phyloP scores from a whole-genome alignment of 257 asterid species.

The Anisodus tanguticus region DNA sequence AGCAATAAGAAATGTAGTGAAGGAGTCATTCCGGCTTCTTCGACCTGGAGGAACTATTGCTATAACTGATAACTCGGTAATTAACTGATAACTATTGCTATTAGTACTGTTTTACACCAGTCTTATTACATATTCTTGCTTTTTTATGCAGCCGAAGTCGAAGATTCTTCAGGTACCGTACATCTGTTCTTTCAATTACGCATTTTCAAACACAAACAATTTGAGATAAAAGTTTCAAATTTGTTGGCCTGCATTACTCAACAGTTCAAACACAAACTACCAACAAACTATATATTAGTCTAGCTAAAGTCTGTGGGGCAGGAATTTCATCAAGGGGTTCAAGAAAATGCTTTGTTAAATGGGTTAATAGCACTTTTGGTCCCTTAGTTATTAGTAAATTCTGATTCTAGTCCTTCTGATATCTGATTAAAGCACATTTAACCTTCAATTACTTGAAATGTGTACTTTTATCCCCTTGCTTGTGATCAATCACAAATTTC shows the following conservation, averaged over 20 bases:
- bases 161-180: constrained; percentile 98
- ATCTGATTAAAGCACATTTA: too few relatives aligned
- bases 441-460: too few relatives aligned
- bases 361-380: too few relatives aligned
- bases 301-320: not conserved
- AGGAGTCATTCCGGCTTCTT: constrained; percentile 78
- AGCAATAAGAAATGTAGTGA: constrained; percentile 75
- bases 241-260: not conserved
- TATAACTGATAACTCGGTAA: constrained; percentile 83
- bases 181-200: not conserved
- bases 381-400: too few relatives aligned
- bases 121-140: constrained; percentile 15
- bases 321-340: not conserved
- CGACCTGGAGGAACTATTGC: constrained; percentile 95
- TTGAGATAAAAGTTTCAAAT: not conserved
- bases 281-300: not conserved
- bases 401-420: too few relatives aligned
- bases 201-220: not conserved
- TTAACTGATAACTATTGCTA: not conserved
- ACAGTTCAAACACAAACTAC: not conserved
- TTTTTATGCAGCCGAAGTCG: constrained; percentile 84
- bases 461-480: too few relatives aligned
- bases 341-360: not conserved
- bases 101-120: not conserved
- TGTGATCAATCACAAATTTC: too few relatives aligned